phyloP scores from a whole-genome alignment of 257 asterid species.

The Knoxia roxburghii region DNA sequence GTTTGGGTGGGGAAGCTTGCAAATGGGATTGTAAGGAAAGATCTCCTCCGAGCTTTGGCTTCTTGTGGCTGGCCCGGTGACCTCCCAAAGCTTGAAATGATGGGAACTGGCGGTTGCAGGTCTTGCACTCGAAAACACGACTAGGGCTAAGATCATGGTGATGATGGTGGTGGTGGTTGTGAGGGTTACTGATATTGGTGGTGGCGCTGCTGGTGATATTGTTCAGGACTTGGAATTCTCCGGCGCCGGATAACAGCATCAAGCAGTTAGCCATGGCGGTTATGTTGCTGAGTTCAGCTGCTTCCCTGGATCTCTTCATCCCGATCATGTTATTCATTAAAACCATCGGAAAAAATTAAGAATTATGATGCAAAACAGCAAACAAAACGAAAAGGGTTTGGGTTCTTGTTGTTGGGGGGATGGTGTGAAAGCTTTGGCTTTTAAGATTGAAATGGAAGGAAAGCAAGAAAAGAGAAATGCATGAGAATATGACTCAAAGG shows the following conservation, averaged over 20 bases:
- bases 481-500: too few species aligned
- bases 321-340: conserved; percentile 14
- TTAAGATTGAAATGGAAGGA: not conserved
- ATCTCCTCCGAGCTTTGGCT: conserved; percentile 24
- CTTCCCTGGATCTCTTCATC: conserved; percentile 22
- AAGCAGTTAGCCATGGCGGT: conserved; percentile 32
- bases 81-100: conserved; percentile 46
- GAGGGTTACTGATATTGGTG: too few species aligned
- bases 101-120: conserved; percentile 32
- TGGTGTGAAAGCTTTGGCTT: not conserved
- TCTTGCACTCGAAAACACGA: conserved; percentile 41
- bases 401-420: not conserved
- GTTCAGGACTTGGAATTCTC: not conserved
- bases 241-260: conserved; percentile 23
- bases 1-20: conserved; percentile 20
- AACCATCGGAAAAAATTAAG: conserved; percentile 3
- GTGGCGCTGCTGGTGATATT: not conserved
- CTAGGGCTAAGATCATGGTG: not conserved
- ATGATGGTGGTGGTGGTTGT: too few species aligned
- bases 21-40: conserved; percentile 12
- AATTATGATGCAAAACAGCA: too few species aligned
- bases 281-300: conserved; percentile 13
- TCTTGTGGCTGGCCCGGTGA: conserved; percentile 43
- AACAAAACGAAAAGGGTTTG: not conserved
- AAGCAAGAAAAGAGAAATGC: not conserved